Evolutionary conservation across 2,329 filamentous ascomycete genomes (phyloP), one percentile per base, ranked within the genome.

Genomic region (Hypomyces perniciosus): DNA sequence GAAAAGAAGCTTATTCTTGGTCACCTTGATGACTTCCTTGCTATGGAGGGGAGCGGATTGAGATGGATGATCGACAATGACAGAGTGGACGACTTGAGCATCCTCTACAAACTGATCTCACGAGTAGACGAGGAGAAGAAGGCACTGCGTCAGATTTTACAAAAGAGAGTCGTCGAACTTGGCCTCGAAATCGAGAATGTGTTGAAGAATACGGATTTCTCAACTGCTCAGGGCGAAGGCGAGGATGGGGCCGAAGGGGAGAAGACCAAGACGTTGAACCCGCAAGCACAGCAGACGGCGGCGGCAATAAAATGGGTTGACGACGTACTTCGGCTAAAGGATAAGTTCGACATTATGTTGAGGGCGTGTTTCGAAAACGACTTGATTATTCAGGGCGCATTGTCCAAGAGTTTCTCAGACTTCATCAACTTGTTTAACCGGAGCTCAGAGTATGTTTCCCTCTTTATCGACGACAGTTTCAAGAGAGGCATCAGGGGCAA

Each of bases 381-480:
- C 61, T 78, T 90, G 37, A 76, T 83, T 6, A 74, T 99, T 12
- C 88, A 96, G 61, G 88, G 86, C 2, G 84, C 89, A 0, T 76
- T 97, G 28, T 91, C 89, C 2, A 85, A 85, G 62, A 95, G 90
- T 63, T 96, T 96, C 61, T 80, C 88, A 1, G 86, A 95, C 12
- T 95, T 97, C 61, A 96, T 99, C 75, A 97, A 96, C 65, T 71
- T 83, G n/a, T 96, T 96, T 63, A 68, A 75, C 10, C 84, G 91
- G 55, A 86, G 87, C 59, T 89, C 92, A 1, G 93, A 99, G 64
- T 96, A 90, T 64, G 86, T 97, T 5, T 99, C 93, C 0, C 78
- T 99, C 0, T 99, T 95, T 69, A 95, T 99, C 52, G 93, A 99
- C 61, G 92, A 97, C 61, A 95, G 91, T 62, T 80, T 99, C 62